These are phyloP conservation scores for Pelargonium hybrid DNA, from an alignment of 441 rosid species.

Conservation along the genomic window DNA sequence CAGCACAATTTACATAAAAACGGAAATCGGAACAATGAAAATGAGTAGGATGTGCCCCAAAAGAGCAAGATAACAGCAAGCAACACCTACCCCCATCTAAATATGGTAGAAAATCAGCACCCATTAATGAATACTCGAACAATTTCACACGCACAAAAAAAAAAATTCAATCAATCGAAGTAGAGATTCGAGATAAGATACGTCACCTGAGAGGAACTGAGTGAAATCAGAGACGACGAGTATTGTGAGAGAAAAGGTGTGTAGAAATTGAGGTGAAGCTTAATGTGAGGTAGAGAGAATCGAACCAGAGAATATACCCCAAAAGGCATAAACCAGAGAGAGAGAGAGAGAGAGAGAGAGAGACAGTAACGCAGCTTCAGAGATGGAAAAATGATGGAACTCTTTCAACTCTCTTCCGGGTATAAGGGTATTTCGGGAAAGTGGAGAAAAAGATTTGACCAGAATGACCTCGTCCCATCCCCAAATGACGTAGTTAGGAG, in stretches of 20 bases:
- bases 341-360: neutral
- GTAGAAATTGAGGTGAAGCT: neutral
- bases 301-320: slow-evolving; percentile 39
- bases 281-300: slow-evolving; percentile 14
- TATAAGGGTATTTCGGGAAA: slow-evolving; percentile 26
- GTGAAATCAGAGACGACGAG: neutral
- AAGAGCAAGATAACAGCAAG: neutral
- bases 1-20: neutral
- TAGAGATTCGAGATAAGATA: neutral
- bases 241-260: neutral
- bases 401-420: neutral
- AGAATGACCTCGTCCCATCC: slow-evolving; percentile 23
- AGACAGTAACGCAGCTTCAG: neutral
- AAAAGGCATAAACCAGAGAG: neutral
- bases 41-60: neutral
- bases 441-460: slow-evolving; percentile 7
- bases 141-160: neutral
- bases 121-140: neutral
- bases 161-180: too few species aligned
- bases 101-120: slow-evolving; percentile 8
- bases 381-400: neutral
- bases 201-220: neutral
- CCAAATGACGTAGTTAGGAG: slow-evolving; percentile 16
- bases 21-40: neutral
- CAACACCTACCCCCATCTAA: neutral